Conservation (phyloP, 352 stramenopile genomes). For the Phytophthora podocarpi region DNA sequence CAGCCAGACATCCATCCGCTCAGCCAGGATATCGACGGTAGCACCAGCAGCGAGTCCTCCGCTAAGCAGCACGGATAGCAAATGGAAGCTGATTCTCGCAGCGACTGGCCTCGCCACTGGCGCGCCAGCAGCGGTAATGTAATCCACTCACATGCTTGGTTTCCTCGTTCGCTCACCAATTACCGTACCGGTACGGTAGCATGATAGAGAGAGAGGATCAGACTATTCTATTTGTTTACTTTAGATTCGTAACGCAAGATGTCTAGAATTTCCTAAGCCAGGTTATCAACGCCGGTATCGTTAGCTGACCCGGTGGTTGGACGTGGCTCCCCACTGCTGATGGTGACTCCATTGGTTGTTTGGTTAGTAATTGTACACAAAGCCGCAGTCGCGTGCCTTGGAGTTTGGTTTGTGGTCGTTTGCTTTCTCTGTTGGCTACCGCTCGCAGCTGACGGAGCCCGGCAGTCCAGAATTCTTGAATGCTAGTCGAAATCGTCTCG, state of each 20-base stretch:
- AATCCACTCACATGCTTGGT: too few relatives aligned
- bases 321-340: background rate
- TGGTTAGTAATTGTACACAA: background rate
- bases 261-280: background rate
- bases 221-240: background rate
- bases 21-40: background rate
- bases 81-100: background rate
- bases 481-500: background rate
- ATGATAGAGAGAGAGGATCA: background rate
- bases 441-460: background rate
- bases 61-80: background rate
- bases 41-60: background rate
- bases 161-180: too few relatives aligned
- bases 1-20: background rate
- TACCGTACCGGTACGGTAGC: too few relatives aligned
- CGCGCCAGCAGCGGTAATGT: too few relatives aligned
- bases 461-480: background rate
- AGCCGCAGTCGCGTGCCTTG: background rate
- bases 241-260: background rate
- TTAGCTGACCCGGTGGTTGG: background rate
- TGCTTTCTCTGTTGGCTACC: background rate
- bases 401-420: background rate
- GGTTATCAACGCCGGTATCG: constrained; percentile 1
- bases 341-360: background rate
- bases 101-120: too few relatives aligned